A percentile compares a stretch with the other conserved stretches of the same genome.
Conservation (phyloP, 192 early-diverging fungal genomes). For the Funneliformis mosseae region DNA sequence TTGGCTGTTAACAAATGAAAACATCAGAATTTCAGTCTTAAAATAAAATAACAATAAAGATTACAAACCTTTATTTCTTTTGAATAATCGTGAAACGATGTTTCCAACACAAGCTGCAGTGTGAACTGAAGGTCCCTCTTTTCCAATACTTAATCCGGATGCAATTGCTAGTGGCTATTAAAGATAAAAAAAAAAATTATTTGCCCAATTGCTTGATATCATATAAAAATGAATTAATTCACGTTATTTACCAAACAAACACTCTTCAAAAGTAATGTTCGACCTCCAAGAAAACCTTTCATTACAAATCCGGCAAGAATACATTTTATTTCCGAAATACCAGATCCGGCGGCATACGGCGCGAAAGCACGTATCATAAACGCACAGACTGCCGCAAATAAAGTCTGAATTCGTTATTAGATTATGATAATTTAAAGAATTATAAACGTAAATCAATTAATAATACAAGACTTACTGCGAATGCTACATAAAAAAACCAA, state of each 20-base stretch:
- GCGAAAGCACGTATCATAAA: slow-evolving; percentile 75
- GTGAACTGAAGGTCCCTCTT: slow-evolving; percentile 96
- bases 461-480: slow-evolving; percentile 53
- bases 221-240: slow-evolving; percentile 11
- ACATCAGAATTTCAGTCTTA: slow-evolving; percentile 29
- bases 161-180: slow-evolving; percentile 76
- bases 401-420: slow-evolving; percentile 45
- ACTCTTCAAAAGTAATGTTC: slow-evolving; percentile 92
- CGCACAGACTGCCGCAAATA: slow-evolving; percentile 74
- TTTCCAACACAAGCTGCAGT: slow-evolving; percentile 94
- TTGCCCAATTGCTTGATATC: not conserved
- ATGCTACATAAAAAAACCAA: slow-evolving; percentile 76
- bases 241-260: slow-evolving; percentile 69
- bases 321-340: slow-evolving; percentile 89
- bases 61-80: slow-evolving; percentile 69
- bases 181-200: not conserved
- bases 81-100: slow-evolving; percentile 77
- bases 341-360: slow-evolving; percentile 94
- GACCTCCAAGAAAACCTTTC: slow-evolving; percentile 85
- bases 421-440: slow-evolving; percentile 11
- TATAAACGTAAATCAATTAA: not conserved
- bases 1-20: slow-evolving; percentile 52
- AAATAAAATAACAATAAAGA: not conserved
- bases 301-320: slow-evolving; percentile 93
- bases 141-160: slow-evolving; percentile 89